These are phyloP conservation scores for Dictyostelium citrinum DNA, from an alignment of 78 protist genomes.

Conservation along the genomic window DNA sequence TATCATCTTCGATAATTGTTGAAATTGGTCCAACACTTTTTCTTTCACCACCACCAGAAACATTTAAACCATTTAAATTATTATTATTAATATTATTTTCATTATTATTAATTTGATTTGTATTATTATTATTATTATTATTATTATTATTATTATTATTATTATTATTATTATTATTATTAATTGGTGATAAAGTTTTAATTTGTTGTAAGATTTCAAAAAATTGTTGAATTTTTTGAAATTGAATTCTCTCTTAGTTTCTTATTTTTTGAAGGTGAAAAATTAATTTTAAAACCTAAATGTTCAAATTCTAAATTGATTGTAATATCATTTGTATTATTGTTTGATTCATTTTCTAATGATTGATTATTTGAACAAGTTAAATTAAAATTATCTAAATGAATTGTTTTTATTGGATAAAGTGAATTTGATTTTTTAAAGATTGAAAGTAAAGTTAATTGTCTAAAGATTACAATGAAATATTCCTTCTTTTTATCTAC, in stretches of 20 bases:
- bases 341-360: not conserved
- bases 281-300: not conserved
- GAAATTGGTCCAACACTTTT: not conserved
- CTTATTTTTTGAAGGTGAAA: not conserved
- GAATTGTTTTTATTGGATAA: not conserved
- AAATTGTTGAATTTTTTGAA: not conserved
- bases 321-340: not conserved
- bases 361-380: not conserved
- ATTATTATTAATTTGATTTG: not conserved
- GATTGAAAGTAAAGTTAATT: not conserved
- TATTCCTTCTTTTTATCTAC: constrained; percentile 18
- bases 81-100: not conserved
- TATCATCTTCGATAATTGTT: not conserved
- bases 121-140: too few species aligned
- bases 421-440: not conserved
- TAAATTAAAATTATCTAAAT: not conserved
- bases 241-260: not conserved
- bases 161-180: not conserved
- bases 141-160: too few species aligned
- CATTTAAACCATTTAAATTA: not conserved
- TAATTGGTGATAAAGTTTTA: not conserved
- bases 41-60: not conserved
- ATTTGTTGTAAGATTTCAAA: not conserved
- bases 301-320: not conserved
- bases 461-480: not conserved